Percentiles rank a stretch among this genome's conserved stretches.
phyloP scores from a whole-genome alignment of 345 rosid species.

The Lumnitzera racemosa region DNA sequence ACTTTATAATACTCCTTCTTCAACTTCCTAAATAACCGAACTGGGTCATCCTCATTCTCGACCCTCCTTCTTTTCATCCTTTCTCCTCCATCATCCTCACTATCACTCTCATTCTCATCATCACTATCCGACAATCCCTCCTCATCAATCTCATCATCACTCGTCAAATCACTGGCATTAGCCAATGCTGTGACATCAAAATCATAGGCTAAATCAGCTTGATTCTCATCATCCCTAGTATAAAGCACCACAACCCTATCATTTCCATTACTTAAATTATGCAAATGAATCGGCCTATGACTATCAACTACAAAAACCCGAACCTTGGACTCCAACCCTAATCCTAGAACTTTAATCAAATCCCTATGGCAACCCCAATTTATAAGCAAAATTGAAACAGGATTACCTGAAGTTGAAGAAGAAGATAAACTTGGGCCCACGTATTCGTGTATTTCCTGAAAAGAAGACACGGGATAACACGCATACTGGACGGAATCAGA shows the following conservation, averaged over 20 bases:
- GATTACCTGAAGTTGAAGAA: constrained; percentile 16
- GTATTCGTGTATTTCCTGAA: constrained; percentile 65
- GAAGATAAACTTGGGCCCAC: constrained; percentile 52
- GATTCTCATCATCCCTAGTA: constrained; percentile 72
- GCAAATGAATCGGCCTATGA: constrained; percentile 92
- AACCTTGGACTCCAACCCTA: constrained; percentile 46
- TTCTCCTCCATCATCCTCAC: constrained; percentile 30
- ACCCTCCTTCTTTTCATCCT: constrained; percentile 65
- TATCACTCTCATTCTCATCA: constrained; percentile 34
- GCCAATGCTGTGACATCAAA: constrained; percentile 75
- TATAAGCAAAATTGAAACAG: constrained; percentile 53
- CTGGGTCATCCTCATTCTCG: constrained; percentile 30
- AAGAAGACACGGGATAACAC: constrained; percentile 90
- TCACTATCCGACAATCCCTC: constrained; percentile 14
- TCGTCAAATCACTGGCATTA: constrained; percentile 38
- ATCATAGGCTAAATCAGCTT: constrained; percentile 78
- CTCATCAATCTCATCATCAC: constrained; percentile 20
- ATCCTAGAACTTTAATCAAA: constrained; percentile 39
- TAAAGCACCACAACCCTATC: constrained; percentile 76
- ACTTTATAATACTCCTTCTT: constrained; percentile 64
- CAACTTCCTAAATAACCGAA: constrained; percentile 51
- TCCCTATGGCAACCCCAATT: constrained; percentile 98
- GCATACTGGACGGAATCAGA: constrained; percentile 90
- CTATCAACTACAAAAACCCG: constrained; percentile 85
- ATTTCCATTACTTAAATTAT: constrained; percentile 66